A percentile compares a stretch with the other conserved stretches of the same genome.
Evolutionary conservation across 768 basidiomycete species (phyloP).

Genomic region (Auricularia cornea): DNA sequence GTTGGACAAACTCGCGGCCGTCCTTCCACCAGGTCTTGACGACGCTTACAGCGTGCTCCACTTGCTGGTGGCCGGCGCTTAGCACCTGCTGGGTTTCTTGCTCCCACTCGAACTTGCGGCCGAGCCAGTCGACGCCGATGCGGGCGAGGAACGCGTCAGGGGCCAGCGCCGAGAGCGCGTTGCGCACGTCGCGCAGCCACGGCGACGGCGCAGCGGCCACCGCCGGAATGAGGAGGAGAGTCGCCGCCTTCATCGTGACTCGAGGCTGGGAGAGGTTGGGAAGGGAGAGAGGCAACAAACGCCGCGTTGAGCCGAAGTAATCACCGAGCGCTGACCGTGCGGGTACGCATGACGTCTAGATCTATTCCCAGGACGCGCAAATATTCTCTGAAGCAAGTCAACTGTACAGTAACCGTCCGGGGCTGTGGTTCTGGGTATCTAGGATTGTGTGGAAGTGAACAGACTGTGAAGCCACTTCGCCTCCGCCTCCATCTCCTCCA

Average conservation of each 20-base stretch:
- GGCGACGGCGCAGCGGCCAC: neutral
- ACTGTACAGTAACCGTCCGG: too few relatives aligned
- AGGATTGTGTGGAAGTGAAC: neutral
- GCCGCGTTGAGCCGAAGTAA: too few relatives aligned
- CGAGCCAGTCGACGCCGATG: neutral
- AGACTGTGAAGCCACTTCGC: constrained; percentile 50
- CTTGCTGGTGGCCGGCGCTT: neutral
- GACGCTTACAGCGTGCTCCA: constrained; percentile 8
- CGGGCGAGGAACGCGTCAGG: constrained; percentile 1
- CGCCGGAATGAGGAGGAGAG: neutral
- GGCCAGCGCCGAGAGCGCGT: constrained; percentile 1
- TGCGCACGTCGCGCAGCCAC: neutral
- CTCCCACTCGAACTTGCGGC: constrained; percentile 7
- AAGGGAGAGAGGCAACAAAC: too few relatives aligned
- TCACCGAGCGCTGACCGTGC: too few relatives aligned
- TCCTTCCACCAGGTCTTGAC: constrained; percentile 54
- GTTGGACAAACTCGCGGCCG: constrained; percentile 58
- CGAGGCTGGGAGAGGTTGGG: too few relatives aligned
- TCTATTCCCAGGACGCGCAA: too few relatives aligned
- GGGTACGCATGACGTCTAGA: too few relatives aligned
- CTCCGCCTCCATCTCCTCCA: constrained; percentile 75
- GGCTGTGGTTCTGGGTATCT: too few relatives aligned
- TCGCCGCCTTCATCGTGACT: neutral
- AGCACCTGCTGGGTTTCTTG: constrained; percentile 16
- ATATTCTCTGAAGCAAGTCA: too few relatives aligned